A percentile compares a stretch with the other conserved stretches of the same genome.
phyloP scores from a whole-genome alignment of 2,329 filamentous ascomycete genomes.

The Tolypocladium tundrense region DNA sequence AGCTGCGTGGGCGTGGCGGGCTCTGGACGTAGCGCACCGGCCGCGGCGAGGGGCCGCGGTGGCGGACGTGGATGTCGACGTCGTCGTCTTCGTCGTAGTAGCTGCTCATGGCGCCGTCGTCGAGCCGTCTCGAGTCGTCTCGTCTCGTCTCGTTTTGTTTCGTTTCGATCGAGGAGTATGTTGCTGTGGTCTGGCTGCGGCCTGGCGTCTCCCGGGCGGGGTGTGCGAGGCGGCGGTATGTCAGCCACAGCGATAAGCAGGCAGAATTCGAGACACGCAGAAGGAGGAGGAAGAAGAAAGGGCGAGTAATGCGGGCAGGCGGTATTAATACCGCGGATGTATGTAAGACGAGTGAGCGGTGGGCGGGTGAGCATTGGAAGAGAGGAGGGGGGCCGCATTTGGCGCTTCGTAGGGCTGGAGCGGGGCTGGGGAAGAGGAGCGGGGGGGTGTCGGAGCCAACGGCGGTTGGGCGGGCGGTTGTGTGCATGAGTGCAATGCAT shows the following conservation, averaged over 20 bases:
- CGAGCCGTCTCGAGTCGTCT: neutral
- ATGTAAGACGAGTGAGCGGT: neutral
- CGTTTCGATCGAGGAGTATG: neutral
- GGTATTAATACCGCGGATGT: neutral
- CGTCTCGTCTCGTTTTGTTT: neutral
- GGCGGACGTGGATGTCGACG: slow-evolving; percentile 38
- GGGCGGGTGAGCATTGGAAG: neutral
- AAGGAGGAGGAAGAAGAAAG: neutral
- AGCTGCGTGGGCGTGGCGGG: slow-evolving; percentile 24
- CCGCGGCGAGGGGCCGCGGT: slow-evolving; percentile 27
- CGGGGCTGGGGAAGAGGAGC: neutral
- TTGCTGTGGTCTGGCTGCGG: neutral
- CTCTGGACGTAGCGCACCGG: slow-evolving; percentile 36
- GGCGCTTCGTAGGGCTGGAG: slow-evolving; percentile 4
- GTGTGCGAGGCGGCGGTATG: neutral
- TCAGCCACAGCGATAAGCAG: neutral
- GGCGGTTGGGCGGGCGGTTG: neutral
- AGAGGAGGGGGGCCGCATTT: neutral
- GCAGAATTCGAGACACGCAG: neutral
- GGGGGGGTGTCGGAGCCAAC: neutral
- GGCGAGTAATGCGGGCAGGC: neutral
- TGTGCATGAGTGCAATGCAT: no score
- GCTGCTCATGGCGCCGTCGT: slow-evolving; percentile 8
- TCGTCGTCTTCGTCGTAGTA: slow-evolving; percentile 46
- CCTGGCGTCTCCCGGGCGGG: neutral